Evolutionary conservation across 352 stramenopile species (phyloP).

Genomic region (Plasmopara muralis): DNA sequence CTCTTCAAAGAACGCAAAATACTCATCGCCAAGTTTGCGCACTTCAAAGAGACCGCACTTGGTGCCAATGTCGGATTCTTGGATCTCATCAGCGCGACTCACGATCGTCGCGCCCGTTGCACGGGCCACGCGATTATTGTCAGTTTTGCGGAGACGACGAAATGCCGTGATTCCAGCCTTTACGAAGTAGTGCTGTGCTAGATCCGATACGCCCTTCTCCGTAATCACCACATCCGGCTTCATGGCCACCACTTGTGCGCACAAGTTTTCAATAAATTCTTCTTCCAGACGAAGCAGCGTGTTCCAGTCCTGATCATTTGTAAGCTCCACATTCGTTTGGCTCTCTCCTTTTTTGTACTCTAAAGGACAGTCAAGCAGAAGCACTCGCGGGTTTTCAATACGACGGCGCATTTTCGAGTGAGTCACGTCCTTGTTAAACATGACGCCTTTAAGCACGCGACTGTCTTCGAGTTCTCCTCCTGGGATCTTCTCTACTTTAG

Average conservation of each 20-base stretch:
- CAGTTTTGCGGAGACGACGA: conserved; percentile 97
- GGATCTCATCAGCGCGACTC: conserved; percentile 96
- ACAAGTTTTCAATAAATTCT: conserved; percentile 99
- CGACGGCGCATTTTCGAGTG: conserved; percentile 98
- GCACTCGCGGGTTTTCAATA: conserved; percentile 98
- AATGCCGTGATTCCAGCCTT: conserved; percentile 99
- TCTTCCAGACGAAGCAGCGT: conserved; percentile 98
- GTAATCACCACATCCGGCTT: conserved; percentile 99
- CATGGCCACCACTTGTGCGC: conserved; percentile 97
- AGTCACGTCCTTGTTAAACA: conserved; percentile 99
- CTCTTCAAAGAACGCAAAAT: conserved; percentile 99
- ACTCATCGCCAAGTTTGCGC: conserved; percentile 89
- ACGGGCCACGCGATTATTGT: conserved; percentile 99
- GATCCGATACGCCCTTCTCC: conserved; percentile 99
- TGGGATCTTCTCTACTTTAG: conserved; percentile 99
- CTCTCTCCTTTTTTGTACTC: conserved; percentile 99
- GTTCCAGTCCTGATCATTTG: conserved; percentile 98
- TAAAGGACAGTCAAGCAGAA: conserved; percentile 97
- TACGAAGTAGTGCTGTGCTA: conserved; percentile 99
- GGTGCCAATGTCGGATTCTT: conserved; percentile 98
- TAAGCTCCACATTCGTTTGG: conserved; percentile 98
- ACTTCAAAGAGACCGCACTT: conserved; percentile 98
- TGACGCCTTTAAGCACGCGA: conserved; percentile 95
- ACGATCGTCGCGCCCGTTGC: conserved; percentile 98
- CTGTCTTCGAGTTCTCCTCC: conserved; percentile 94